These are phyloP conservation scores for Monilinia fructicola DNA, from an alignment of 2,329 filamentous ascomycete species.

Conservation along the genomic window DNA sequence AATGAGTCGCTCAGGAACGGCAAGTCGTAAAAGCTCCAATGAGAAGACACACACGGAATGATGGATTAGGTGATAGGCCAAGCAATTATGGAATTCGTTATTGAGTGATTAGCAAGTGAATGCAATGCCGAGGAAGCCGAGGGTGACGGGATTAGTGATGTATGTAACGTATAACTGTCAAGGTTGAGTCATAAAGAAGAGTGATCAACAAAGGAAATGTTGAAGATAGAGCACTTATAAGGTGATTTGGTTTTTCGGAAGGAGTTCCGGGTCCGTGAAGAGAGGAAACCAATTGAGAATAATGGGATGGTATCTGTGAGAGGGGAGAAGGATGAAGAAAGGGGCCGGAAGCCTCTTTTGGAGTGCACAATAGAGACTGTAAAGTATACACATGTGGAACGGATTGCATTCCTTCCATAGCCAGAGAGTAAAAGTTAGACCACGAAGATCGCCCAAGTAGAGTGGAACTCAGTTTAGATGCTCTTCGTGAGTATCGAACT, in stretches of 20 bases:
- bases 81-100: neutral
- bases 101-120: neutral
- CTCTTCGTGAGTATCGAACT: neutral
- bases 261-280: neutral
- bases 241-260: neutral
- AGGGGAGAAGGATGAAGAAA: neutral
- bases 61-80: neutral
- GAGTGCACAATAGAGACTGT: neutral
- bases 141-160: neutral
- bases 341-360: neutral
- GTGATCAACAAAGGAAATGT: neutral
- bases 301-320: neutral
- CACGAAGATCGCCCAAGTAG: neutral
- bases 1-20: too few species aligned
- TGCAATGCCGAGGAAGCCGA: neutral
- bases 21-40: neutral
- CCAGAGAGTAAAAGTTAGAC: neutral
- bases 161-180: neutral
- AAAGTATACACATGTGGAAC: neutral
- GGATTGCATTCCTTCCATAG: neutral
- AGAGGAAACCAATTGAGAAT: neutral
- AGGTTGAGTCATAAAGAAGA: neutral
- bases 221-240: neutral
- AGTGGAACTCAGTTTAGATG: too few species aligned
- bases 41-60: neutral